Evolutionary conservation across 2,329 filamentous ascomycete species (phyloP).

Genomic region (Fusarium falciforme): DNA sequence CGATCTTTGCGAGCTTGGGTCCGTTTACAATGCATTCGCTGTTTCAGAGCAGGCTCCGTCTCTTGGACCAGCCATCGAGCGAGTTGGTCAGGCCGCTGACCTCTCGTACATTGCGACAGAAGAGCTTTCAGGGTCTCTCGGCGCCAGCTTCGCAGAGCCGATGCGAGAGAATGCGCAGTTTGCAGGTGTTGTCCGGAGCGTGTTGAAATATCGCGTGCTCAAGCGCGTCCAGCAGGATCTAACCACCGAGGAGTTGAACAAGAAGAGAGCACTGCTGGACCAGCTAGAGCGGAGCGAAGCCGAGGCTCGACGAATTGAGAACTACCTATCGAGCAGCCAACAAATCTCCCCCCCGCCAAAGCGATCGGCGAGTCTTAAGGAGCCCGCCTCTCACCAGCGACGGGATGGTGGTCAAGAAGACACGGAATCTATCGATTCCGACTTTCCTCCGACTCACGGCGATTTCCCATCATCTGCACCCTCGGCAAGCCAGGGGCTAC

Average conservation of each 20-base stretch:
- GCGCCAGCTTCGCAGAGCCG: constrained; percentile 94
- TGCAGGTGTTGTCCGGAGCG: constrained; percentile 89
- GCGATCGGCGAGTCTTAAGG: constrained; percentile 72
- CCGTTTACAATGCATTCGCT: constrained; percentile 97
- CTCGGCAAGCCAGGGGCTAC: constrained; percentile 79
- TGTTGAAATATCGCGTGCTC: constrained; percentile 88
- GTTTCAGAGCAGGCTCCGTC: constrained; percentile 91
- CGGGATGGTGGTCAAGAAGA: constrained; percentile 75
- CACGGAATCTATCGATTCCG: constrained; percentile 91
- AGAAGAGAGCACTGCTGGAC: constrained; percentile 85
- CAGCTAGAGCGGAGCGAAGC: constrained; percentile 93
- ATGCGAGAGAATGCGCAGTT: constrained; percentile 99
- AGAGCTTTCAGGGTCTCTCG: constrained; percentile 87
- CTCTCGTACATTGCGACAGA: constrained; percentile 96
- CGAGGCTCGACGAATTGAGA: constrained; percentile 92
- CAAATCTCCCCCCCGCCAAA: constrained; percentile 70
- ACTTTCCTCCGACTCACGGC: constrained; percentile 91
- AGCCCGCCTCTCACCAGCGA: constrained; percentile 60
- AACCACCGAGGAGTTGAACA: constrained; percentile 91
- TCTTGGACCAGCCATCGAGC: constrained; percentile 91
- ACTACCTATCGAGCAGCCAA: constrained; percentile 84
- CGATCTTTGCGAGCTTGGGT: constrained; percentile 92
- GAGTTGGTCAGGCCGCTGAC: constrained; percentile 93
- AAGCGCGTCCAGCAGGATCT: constrained; percentile 98
- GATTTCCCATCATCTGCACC: constrained; percentile 72